Evolutionary conservation across 805 yeast species (phyloP), one percentile per base, ranked within the genome.

Genomic region (Helenozyma baotianmanensis): DNA sequence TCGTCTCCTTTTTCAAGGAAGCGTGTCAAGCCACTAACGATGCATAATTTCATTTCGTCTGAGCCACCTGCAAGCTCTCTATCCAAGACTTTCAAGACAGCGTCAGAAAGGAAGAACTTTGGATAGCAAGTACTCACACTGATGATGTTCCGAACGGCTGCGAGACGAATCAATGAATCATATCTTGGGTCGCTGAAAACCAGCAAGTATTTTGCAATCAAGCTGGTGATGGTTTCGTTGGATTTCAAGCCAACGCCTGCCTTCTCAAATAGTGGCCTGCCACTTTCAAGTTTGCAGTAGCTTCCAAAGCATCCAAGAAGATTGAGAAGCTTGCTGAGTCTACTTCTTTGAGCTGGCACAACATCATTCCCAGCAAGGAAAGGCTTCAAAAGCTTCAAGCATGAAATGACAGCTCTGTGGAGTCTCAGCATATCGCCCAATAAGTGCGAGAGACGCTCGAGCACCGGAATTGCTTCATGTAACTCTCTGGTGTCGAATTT

Each of bases 241-340:
- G 60, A 63, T 29, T 64, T 68, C 41, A 76, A 46, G 1, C 71
- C 72, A 10, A 76, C 28, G 2, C 51, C 51, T 14, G 72, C 49
- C 7, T 52, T 53, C 10, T 55, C 21, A 41, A 79, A 76, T 1
- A 64, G 32, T 0, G 51, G 54, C 11, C 70, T 50, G 29, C 64
- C 57, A 4, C 51, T 53, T 34, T 77, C 82, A 35, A 85, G 69
- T n/a, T 74, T 58, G 43, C 92, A 83, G 42, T 70, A 72, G 28
- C 80, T 67, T 0, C 89, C 94, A 58, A 87, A 76, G 26, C 74
- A 72, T 0, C 95, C 89, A 4, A 84, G 51, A 14, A 87, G 56
- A 45, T 73, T 74, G 2, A 87, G 50, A 5, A 86, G 53, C 38
- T 84, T 70, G 14, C 69, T 68, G 3, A 81, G 45, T 25, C 43